Conservation (phyloP, 2,329 filamentous ascomycete species). For the Aspergillus uvarum region DNA sequence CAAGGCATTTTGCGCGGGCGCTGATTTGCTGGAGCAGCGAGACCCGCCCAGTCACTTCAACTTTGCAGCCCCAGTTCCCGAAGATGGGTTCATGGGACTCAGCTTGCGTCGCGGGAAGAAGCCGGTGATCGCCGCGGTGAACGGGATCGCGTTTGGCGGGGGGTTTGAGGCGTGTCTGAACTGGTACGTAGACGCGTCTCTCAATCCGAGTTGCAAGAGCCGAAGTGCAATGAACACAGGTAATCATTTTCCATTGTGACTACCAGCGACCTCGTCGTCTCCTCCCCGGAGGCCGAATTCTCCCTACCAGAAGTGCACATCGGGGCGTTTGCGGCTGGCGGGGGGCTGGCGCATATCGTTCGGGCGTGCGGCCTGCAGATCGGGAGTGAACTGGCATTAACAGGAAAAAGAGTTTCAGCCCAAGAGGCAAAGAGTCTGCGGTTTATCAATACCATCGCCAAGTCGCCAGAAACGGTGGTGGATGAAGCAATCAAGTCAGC, state of each 20-base stretch:
- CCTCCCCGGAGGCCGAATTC: slow-evolving; percentile 59
- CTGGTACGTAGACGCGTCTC: slow-evolving; percentile 52
- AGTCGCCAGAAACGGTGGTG: slow-evolving; percentile 71
- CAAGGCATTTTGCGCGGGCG: slow-evolving; percentile 47
- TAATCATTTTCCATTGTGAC: neutral
- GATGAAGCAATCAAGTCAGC: slow-evolving; percentile 68
- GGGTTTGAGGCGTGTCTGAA: slow-evolving; percentile 89
- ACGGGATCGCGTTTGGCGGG: slow-evolving; percentile 72
- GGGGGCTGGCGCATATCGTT: slow-evolving; percentile 67
- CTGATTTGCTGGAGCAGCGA: slow-evolving; percentile 45
- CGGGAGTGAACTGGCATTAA: slow-evolving; percentile 70
- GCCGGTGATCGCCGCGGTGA: slow-evolving; percentile 75
- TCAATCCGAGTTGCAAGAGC: too few relatives aligned
- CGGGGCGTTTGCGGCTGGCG: slow-evolving; percentile 69
- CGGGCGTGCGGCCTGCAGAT: slow-evolving; percentile 66
- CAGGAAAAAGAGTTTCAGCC: slow-evolving; percentile 61
- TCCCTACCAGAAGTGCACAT: slow-evolving; percentile 69
- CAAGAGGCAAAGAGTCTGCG: slow-evolving; percentile 62
- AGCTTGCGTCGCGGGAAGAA: slow-evolving; percentile 63
- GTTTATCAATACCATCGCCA: slow-evolving; percentile 64
- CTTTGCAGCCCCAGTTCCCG: neutral
- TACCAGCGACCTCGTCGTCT: slow-evolving; percentile 67
- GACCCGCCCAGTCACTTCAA: slow-evolving; percentile 28
- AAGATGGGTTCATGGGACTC: slow-evolving; percentile 56
- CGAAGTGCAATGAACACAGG: too few relatives aligned